A percentile compares a stretch with the other conserved stretches of the same genome.
Conservation (phyloP, 2,329 filamentous ascomycete species). For the Catunica adiposa region DNA sequence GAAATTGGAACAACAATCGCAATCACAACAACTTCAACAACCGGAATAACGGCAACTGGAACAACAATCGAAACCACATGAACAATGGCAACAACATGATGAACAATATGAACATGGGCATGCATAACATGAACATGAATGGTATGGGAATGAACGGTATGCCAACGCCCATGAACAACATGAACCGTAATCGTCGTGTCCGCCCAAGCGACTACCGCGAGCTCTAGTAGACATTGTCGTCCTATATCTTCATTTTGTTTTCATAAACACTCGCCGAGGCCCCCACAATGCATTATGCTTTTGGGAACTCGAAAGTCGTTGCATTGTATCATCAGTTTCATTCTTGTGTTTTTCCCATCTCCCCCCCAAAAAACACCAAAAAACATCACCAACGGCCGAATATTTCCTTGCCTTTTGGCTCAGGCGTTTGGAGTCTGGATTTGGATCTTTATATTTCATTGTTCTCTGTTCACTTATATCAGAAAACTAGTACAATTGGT, state of each 20-base stretch:
- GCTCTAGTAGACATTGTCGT: constrained; percentile 32
- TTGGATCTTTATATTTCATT: background rate
- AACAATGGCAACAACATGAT: constrained; percentile 9
- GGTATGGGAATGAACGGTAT: constrained; percentile 18
- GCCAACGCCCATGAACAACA: constrained; percentile 14
- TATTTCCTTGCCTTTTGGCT: background rate
- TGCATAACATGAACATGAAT: constrained; percentile 24
- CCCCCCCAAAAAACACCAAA: background rate
- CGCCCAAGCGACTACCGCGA: constrained; percentile 85
- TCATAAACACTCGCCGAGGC: no score
- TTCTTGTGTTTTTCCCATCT: background rate
- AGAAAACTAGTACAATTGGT: no score
- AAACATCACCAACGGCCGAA: no score
- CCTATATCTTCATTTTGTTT: no score
- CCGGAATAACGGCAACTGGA: constrained; percentile 16
- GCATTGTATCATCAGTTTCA: background rate
- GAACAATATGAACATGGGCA: constrained; percentile 16
- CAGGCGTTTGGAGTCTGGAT: constrained; percentile 1
- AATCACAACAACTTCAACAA: constrained; percentile 16
- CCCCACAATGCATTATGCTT: no score
- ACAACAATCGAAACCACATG: constrained; percentile 3
- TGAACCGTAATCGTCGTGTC: constrained; percentile 52
- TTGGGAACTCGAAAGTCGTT: no score
- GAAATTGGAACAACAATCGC: constrained; percentile 14
- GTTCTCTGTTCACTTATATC: no score